phyloP scores from a whole-genome alignment of 75 land plant genomes.

The Larix kaempferi region DNA sequence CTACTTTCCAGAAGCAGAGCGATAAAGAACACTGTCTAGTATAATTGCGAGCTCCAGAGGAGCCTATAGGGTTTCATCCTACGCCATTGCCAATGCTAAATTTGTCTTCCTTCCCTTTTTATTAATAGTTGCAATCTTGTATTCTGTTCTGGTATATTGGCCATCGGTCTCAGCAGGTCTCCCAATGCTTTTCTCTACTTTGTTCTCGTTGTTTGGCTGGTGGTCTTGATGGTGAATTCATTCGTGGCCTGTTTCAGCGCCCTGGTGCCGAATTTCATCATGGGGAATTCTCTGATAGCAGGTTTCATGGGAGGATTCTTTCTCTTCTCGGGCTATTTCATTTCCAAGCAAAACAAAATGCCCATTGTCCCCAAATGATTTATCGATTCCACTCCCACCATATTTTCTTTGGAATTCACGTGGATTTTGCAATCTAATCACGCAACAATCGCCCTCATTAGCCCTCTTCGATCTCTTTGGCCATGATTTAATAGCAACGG shows the following conservation, averaged over 20 bases:
- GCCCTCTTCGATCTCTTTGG: no score
- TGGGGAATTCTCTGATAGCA: slow-evolving; percentile 66
- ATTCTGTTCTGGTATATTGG: slow-evolving; percentile 65
- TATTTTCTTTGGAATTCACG: no score
- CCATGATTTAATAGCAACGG: no score
- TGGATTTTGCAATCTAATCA: no score
- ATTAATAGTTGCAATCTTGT: slow-evolving; percentile 49
- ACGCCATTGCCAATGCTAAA: slow-evolving; percentile 60
- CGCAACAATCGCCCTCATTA: no score
- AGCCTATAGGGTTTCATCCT: slow-evolving; percentile 76
- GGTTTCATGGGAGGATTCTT: slow-evolving; percentile 80
- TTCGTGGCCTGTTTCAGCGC: slow-evolving; percentile 76
- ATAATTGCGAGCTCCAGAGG: no score
- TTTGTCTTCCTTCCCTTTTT: slow-evolving; percentile 87
- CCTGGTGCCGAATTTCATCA: slow-evolving; percentile 72
- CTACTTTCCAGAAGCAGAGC: no score
- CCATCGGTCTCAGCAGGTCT: slow-evolving; percentile 47
- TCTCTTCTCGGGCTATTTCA: slow-evolving; percentile 94
- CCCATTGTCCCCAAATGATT: no score
- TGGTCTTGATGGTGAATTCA: slow-evolving; percentile 75
- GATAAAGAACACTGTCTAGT: no score
- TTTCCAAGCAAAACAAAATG: slow-evolving; percentile 43
- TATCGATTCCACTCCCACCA: no score
- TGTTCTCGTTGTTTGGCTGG: slow-evolving; percentile 67
- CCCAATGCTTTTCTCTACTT: slow-evolving; percentile 48